Base-by-base conservation (phyloP, 345 rosid species). In the Citrus maxima region DNA sequence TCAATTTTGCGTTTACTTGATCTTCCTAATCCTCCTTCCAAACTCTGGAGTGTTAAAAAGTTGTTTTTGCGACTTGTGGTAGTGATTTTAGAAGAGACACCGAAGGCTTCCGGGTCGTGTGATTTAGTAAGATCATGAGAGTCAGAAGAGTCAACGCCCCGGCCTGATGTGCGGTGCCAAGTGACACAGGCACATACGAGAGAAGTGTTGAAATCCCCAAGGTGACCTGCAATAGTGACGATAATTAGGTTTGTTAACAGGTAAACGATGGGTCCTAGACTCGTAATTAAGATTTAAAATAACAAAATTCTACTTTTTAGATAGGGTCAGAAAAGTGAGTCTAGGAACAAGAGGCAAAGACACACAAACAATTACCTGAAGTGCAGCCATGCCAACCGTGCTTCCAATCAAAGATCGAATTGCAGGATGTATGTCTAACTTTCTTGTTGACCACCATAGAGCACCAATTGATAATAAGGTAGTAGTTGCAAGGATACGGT, bases 371-470 rank as follows among this genome's bases (percentile, higher is more conserved):
- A 65, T 85, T 10, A 96, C 98, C 95, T 96, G 97, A 75, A 94
- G 91, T 74, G 88, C 82, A 78, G 94, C 92, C 97, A 91, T 90
- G 87, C 97, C 97, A 0, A 88, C 74, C 1, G 93, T 89, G 84
- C 86, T 87, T 67, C 97, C 97, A 19, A 96, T 88, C 84, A 96
- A 81, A 70, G 91, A 82, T 80, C 86, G 82, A 30, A 94, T 81
- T 10, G 97, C 99, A 19, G 99, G 97, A 87, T 91, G 99, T 80
- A 94, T 81, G 80, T 91, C 97, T 77, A 94, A 77, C 91, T 83
- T 94, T 85, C 91, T 91, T 1, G 98, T 88, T 77, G 84, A 82
- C 97, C 88, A 93, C 97, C 99, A 91, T 72, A 91, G 55, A 62
- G 90, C 83, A 34, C 91, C 84, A 13, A 91, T 70, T 1, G 97